Evolutionary conservation across 257 asterid species (phyloP).

Genomic region (Fraxinus anomala): DNA sequence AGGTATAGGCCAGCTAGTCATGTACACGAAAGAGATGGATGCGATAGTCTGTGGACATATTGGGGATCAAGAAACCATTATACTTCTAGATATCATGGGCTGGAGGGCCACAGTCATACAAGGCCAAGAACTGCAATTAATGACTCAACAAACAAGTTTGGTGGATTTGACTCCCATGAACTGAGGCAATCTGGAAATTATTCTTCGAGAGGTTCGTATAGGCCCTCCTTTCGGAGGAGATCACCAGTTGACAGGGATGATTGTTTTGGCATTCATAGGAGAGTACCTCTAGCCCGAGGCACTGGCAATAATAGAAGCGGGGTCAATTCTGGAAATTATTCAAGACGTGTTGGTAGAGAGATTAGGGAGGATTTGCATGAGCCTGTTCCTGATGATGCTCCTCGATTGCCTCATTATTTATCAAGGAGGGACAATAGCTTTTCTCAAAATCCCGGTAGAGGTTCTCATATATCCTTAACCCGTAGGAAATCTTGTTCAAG

Average conservation of each 20-base stretch:
- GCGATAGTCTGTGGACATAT: constrained; percentile 41
- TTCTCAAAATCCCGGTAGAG: constrained; percentile 54
- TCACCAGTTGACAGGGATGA: constrained; percentile 57
- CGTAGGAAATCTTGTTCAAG: constrained; percentile 72
- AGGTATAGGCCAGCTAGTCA: constrained; percentile 48
- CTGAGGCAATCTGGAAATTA: constrained; percentile 42
- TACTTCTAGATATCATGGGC: constrained; percentile 43
- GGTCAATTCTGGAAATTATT: constrained; percentile 42
- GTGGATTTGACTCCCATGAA: constrained; percentile 42
- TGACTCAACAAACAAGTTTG: constrained; percentile 44
- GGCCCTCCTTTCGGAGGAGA: constrained; percentile 54
- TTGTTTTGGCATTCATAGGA: constrained; percentile 42
- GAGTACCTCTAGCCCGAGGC: constrained; percentile 42
- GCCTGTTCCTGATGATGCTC: constrained; percentile 43
- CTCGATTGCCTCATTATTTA: constrained; percentile 43
- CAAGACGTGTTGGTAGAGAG: constrained; percentile 48
- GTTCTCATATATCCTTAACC: constrained; percentile 28
- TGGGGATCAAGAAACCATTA: constrained; percentile 58
- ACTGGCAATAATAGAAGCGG: constrained; percentile 41
- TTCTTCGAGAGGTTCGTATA: constrained; percentile 46
- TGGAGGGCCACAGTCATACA: constrained; percentile 42
- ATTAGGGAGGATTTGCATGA: constrained; percentile 43
- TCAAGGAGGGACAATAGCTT: constrained; percentile 54
- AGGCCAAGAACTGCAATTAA: constrained; percentile 48
- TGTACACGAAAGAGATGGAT: constrained; percentile 49